phyloP scores from a whole-genome alignment of 345 rosid species.

The Ceriops tagal region DNA sequence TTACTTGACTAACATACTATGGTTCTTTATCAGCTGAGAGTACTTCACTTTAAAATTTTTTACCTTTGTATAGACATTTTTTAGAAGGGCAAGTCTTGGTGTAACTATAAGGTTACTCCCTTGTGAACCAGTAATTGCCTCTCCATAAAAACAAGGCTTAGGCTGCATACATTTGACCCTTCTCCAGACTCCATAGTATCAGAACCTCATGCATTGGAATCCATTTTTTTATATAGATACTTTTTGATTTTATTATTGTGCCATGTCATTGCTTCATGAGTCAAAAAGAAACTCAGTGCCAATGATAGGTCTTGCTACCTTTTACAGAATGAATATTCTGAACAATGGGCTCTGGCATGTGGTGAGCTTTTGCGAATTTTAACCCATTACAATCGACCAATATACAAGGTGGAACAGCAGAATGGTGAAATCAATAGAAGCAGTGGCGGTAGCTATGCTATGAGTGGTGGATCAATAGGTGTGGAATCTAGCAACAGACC shows the following conservation, averaged over 20 bases:
- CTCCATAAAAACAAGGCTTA: no score
- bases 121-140: no score
- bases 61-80: no score
- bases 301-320: not conserved
- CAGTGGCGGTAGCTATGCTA: conserved; percentile 38
- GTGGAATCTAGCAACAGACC: conserved; percentile 44
- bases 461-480: conserved; percentile 39
- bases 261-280: not conserved
- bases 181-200: no score
- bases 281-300: not conserved
- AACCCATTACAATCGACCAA: conserved; percentile 95
- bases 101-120: no score
- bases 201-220: no score
- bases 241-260: conserved; percentile 2
- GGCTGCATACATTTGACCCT: no score
- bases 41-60: not conserved
- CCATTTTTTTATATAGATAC: not conserved
- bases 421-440: conserved; percentile 52
- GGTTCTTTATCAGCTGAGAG: not conserved
- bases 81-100: no score
- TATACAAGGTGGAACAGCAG: conserved; percentile 64
- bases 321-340: conserved; percentile 82
- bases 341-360: conserved; percentile 98
- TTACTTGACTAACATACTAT: not conserved
- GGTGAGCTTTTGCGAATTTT: conserved; percentile 90